Evolutionary conservation across 2,329 filamentous ascomycete genomes (phyloP).

Genomic region (Scedosporium boydii): DNA sequence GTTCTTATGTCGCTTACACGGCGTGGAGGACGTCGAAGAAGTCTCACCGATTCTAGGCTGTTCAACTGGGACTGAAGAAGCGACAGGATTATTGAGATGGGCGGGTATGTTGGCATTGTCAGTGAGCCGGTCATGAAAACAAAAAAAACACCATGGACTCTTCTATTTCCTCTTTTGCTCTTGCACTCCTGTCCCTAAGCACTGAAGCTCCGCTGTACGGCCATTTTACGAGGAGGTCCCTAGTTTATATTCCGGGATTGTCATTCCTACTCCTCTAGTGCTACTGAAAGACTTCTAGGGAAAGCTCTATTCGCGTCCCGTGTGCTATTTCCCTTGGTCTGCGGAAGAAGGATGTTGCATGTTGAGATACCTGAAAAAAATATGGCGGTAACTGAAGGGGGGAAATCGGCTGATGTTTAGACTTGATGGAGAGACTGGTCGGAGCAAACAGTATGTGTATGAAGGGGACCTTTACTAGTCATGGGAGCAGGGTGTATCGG

Average conservation of each 20-base stretch:
- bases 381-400: not conserved
- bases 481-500: not conserved
- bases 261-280: not conserved
- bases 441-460: not conserved
- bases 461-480: not conserved
- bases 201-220: not conserved
- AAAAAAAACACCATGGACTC: not conserved
- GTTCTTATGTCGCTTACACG: conserved; percentile 78
- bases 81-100: not conserved
- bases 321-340: not conserved
- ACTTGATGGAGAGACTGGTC: not conserved
- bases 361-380: not conserved
- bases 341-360: not conserved
- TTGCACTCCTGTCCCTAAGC: not conserved
- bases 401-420: not conserved
- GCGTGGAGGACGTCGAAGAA: conserved; percentile 59
- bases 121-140: not conserved
- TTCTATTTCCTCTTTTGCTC: not conserved
- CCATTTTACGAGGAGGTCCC: not conserved
- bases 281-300: not conserved
- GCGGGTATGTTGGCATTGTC: not conserved
- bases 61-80: not conserved
- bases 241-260: not conserved
- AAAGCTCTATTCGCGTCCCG: not conserved
- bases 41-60: conserved; percentile 43